Evolutionary conservation across 495 filamentous ascomycete species (phyloP), one percentile per base, ranked within the genome.

Genomic region (Lindgomyces ingoldianus): DNA sequence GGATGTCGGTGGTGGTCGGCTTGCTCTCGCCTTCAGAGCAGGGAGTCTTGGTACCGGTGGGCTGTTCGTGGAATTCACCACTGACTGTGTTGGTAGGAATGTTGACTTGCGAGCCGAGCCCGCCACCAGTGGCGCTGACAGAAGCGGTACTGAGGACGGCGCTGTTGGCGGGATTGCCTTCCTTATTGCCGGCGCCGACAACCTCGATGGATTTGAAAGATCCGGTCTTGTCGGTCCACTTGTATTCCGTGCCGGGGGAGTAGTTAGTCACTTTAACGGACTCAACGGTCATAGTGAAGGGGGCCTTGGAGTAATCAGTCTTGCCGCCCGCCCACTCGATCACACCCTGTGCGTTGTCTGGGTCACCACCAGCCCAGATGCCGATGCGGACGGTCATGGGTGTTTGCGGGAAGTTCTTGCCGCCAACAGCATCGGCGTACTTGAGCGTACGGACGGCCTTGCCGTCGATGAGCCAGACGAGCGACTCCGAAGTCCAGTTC

Each of bases 291-390:
- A 94, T 93, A 66, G 79, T 85, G 77, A 85, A 95, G 0, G 91
- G 91, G 2, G 75, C 86, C 53, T 84, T 70, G 49, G 74, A 70
- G 78, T 88, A 95, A 74, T 92, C 83, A 25, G 89, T 90, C 58
- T 76, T 63, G 58, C 91, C 91, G 49, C 91, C 91, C 64, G 91
- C 90, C 91, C 91, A 96, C 49, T 89, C 76, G 58, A 84, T 79
- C 33, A 78, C 84, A 60, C 82, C 76, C 24, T 63, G 44, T 8
- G 51, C 18, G 48, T 72, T 71, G 45, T 56, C 63, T 0, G 87
- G 78, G 69, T 94, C 91, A 59, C 91, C 91, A 57, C 90, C 92
- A 61, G 89, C 89, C 92, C 92, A 96, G 65, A 87, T 87, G 36
- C 92, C 91, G 49, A 95, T 77, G 65, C 86, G 89, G 54, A 96